These are phyloP conservation scores for Lojkania enalia DNA, from an alignment of 2,329 filamentous ascomycete genomes.

Conservation along the genomic window DNA sequence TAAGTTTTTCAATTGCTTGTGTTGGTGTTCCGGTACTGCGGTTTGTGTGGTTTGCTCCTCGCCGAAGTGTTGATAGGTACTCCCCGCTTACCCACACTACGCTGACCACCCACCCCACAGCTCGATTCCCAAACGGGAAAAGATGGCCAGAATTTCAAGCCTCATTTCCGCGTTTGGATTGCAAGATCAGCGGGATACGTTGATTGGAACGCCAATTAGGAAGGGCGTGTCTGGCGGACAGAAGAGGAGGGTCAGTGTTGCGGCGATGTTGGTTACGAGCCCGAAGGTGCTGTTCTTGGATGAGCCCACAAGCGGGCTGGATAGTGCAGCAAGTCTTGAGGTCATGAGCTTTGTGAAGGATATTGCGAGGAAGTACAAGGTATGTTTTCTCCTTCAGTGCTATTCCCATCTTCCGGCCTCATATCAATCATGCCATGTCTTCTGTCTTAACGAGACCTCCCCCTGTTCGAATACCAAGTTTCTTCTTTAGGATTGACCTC, in stretches of 20 bases:
- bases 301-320: constrained; percentile 81
- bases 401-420: background rate
- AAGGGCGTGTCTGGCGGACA: constrained; percentile 86
- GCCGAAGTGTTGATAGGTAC: background rate
- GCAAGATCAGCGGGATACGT: constrained; percentile 65
- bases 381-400: constrained; percentile 37
- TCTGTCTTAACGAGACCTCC: background rate
- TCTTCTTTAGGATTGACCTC: too few species aligned
- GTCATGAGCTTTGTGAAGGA: constrained; percentile 73
- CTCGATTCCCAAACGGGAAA: constrained; percentile 59
- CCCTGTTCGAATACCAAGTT: too few species aligned
- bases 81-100: background rate
- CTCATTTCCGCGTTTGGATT: constrained; percentile 76
- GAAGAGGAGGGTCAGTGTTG: constrained; percentile 78
- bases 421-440: background rate
- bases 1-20: constrained; percentile 11
- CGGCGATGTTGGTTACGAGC: constrained; percentile 77
- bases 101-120: constrained; percentile 33
- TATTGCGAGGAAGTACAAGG: constrained; percentile 68
- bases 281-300: constrained; percentile 82
- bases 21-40: background rate
- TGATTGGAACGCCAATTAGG: constrained; percentile 79
- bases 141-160: constrained; percentile 64
- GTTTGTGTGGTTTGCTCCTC: background rate
- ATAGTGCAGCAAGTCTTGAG: constrained; percentile 75